Evolutionary conservation across 192 early-diverging fungal species (phyloP).

Genomic region (Coemansia sp.): DNA sequence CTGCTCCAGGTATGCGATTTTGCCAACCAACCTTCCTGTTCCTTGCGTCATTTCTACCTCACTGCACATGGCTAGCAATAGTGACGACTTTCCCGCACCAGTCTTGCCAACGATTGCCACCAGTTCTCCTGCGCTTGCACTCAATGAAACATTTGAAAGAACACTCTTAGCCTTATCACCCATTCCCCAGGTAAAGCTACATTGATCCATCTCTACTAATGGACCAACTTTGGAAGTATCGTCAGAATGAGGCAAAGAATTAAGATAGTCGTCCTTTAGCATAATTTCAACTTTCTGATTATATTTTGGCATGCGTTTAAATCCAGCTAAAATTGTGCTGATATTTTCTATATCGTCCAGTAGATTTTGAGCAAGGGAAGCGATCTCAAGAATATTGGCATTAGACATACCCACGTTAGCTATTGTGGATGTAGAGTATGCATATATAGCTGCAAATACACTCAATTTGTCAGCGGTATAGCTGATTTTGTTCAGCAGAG

Average conservation of each 20-base stretch:
- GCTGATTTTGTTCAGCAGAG: too few species aligned
- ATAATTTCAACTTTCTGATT: slow-evolving; percentile 18
- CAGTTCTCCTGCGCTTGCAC: slow-evolving; percentile 38
- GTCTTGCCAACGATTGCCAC: slow-evolving; percentile 63
- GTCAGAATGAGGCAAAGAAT: slow-evolving; percentile 14
- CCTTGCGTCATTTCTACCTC: slow-evolving; percentile 50
- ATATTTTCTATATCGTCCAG: neutral
- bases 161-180: neutral
- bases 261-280: slow-evolving; percentile 25
- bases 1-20: slow-evolving; percentile 35
- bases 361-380: neutral
- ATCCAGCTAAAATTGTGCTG: neutral
- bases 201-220: slow-evolving; percentile 17
- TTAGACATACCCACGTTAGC: too few species aligned
- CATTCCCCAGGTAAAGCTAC: slow-evolving; percentile 23
- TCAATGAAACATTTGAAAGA: slow-evolving; percentile 13
- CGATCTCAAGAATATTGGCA: too few species aligned
- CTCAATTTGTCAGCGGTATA: neutral
- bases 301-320: neutral
- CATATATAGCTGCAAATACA: neutral
- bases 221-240: neutral
- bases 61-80: slow-evolving; percentile 64
- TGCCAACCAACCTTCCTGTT: slow-evolving; percentile 24
- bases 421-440: neutral
- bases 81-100: slow-evolving; percentile 65